Evolutionary conservation across 1,139 yeast species (phyloP).

Genomic region (Saccharomyces hybrid): DNA sequence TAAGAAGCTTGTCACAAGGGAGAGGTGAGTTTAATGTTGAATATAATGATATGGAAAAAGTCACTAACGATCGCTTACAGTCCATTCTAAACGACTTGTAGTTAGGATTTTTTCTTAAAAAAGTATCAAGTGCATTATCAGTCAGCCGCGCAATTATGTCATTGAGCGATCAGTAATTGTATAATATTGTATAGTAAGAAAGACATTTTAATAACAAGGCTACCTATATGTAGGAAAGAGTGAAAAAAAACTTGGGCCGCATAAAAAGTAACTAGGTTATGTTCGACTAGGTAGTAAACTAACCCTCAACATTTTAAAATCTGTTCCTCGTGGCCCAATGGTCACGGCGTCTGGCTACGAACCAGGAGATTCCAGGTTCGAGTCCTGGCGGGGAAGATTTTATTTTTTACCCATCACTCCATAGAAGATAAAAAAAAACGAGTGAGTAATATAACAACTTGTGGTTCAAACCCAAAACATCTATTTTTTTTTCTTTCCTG

Average conservation of each 20-base stretch:
- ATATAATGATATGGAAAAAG: slow-evolving; percentile 63
- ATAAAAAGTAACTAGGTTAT: no score
- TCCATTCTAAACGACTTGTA: slow-evolving; percentile 29
- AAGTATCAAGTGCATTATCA: not conserved
- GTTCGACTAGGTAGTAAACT: no score
- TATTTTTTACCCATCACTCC: slow-evolving; percentile 23
- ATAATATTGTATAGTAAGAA: no score
- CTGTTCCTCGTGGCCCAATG: slow-evolving; percentile 84
- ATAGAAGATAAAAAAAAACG: no score
- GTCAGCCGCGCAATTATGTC: not conserved
- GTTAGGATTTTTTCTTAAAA: no score
- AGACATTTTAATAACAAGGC: no score
- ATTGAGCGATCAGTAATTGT: not conserved
- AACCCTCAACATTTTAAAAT: not conserved
- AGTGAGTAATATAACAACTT: no score
- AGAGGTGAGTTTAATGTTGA: slow-evolving; percentile 78
- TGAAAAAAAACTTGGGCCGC: no score
- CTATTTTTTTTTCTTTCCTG: not conserved
- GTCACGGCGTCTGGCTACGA: slow-evolving; percentile 92
- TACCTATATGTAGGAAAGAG: no score
- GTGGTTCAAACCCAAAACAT: not conserved
- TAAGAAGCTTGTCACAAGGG: slow-evolving; percentile 84
- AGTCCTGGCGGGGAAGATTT: slow-evolving; percentile 88
- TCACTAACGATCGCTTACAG: slow-evolving; percentile 42
- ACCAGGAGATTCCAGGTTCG: slow-evolving; percentile 94